Evolutionary conservation across 331 rosid species (phyloP).

Genomic region (Quercus tomentella): DNA sequence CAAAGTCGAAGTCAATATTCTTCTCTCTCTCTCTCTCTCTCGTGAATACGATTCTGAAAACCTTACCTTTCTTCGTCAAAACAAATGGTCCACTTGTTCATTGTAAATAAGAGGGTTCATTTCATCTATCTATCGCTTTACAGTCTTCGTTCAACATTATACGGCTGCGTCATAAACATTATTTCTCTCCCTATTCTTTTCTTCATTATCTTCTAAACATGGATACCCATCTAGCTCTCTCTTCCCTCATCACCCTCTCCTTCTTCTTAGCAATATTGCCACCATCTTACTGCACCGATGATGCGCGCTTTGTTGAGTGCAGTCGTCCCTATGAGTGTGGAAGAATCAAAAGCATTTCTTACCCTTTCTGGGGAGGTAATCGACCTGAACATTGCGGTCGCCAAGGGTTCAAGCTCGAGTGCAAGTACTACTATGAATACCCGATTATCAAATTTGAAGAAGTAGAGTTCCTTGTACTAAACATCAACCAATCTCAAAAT

Average conservation of each 20-base stretch:
- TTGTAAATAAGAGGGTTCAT: background rate
- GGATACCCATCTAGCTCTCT: background rate
- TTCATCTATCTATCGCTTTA: background rate
- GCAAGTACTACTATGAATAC: background rate
- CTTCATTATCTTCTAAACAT: background rate
- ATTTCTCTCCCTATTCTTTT: background rate
- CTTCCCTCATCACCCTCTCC: background rate
- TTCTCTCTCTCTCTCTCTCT: background rate
- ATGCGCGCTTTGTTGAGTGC: background rate
- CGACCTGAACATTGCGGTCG: slow-evolving; percentile 34
- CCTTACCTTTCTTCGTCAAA: no score
- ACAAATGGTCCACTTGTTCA: background rate
- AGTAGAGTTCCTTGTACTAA: background rate
- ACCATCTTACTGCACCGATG: background rate
- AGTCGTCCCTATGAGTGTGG: slow-evolving; percentile 29
- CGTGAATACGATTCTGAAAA: no score
- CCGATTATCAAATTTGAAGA: background rate
- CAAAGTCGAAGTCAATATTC: no score
- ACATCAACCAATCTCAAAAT: background rate
- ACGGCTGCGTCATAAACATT: background rate
- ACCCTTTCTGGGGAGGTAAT: slow-evolving; percentile 40
- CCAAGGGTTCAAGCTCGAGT: background rate
- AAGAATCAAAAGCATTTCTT: background rate
- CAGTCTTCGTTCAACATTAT: background rate
- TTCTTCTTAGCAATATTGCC: background rate